Conservation (phyloP, 176 grass and related monocot species). For the Aegilops umbellulata region DNA sequence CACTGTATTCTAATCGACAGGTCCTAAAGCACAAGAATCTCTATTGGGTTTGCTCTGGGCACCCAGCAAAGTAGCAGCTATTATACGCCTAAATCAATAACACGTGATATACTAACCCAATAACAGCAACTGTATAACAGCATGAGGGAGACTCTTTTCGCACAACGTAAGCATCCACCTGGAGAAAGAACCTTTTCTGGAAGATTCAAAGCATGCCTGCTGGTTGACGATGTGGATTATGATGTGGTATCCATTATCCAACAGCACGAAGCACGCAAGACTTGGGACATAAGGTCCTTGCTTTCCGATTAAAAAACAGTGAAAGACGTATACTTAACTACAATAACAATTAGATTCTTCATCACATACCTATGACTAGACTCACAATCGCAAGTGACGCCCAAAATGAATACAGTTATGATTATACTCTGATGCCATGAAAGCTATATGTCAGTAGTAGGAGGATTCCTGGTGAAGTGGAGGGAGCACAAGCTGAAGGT, state of each 20-base stretch:
- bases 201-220: conserved; percentile 7
- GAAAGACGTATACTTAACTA: not conserved
- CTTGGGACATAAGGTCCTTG: conserved; percentile 1
- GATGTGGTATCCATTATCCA: conserved; percentile 35
- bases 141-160: not conserved
- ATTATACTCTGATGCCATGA: not conserved
- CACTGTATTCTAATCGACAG: not conserved
- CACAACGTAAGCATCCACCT: conserved; percentile 37
- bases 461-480: conserved; percentile 31
- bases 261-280: not conserved
- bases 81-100: conserved; percentile 2
- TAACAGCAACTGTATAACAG: conserved; percentile 12
- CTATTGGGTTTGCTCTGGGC: not conserved
- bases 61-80: not conserved
- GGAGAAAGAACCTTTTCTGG: not conserved
- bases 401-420: not conserved
- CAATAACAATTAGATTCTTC: not conserved
- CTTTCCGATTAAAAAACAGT: not conserved
- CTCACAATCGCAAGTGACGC: not conserved
- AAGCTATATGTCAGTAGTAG: not conserved
- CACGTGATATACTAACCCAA: conserved; percentile 1
- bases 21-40: not conserved
- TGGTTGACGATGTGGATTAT: conserved; percentile 24
- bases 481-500: conserved; percentile 23
- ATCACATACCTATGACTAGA: not conserved